Base-by-base conservation (phyloP, 73 alveolate species). In the Paramecium sexaurelia region DNA sequence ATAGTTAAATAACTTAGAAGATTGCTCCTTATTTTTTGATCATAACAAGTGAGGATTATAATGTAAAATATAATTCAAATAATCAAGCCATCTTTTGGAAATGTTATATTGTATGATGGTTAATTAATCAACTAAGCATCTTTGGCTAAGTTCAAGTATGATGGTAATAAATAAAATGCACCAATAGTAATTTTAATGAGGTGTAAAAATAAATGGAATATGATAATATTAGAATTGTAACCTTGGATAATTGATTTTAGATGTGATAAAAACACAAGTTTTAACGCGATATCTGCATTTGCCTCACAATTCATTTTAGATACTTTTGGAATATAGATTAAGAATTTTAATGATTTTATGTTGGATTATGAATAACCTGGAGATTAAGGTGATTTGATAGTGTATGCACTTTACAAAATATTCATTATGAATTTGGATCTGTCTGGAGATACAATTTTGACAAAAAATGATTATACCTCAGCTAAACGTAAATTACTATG, bases 1-100 rank as follows among this genome's bases (percentile, higher is more conserved):
- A 71, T 71, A 32, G 22, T 71, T 19, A 71, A 37, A 35, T 37
- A 15, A 37, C 56, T 15, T n/a, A 71, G 32, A 71, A 71, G 43
- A 71, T 37, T 15, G 55, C 86, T n/a, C 86, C 86, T 71, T 71
- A 71, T 37, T 71, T 71, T 71, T 19, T 71, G 32, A 71, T 71
- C 10, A 33, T 71, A 20, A 32, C 55, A 37, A 71, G 55, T 35
- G 55, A 71, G 26, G 86, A 71, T 15, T 37, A 71, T 19, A 71
- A 71, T 71, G 86, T 71, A 71, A 35, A 71, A 11, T 32, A 11
- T 35, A 19, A 71, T 71, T 66, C 15, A 61, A 10, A 71, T 71
- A 71, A 35, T 29, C 43, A 51, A 71, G 86, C 86, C 86, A 27
- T 35, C 55, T n/a, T 37, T 71, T 71, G 56, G 56, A 7, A 71